Evolutionary conservation across 139 green algal genomes (phyloP), one percentile per base, ranked within the genome.

Genomic region (Pleodorina starrii): DNA sequence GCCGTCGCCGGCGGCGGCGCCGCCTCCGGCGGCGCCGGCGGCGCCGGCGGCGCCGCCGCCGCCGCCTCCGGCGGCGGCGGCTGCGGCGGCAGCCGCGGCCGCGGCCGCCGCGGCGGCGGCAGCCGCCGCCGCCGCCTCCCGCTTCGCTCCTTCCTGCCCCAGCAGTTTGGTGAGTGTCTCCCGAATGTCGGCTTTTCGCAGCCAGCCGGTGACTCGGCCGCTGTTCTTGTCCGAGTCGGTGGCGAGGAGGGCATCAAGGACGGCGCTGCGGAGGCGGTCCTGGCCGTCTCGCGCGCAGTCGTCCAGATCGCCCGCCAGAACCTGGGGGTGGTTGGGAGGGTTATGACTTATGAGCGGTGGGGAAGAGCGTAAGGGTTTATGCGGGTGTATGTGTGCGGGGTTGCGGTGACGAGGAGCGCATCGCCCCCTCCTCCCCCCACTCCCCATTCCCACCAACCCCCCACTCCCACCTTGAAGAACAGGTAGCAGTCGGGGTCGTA

Each of bases 401-500:
- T n/a, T n/a, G n/a, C n/a, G n/a, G n/a, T n/a, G n/a, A n/a, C n/a
- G n/a, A n/a, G n/a, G n/a, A n/a, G n/a, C n/a, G n/a, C n/a, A n/a
- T n/a, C n/a, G n/a, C n/a, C n/a, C n/a, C n/a, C n/a, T n/a, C n/a
- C n/a, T n/a, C n/a, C n/a, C n/a, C n/a, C n/a, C n/a, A n/a, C n/a
- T n/a, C n/a, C n/a, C n/a, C n/a, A n/a, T n/a, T n/a, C n/a, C n/a
- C n/a, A n/a, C n/a, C n/a, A n/a, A n/a, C n/a, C n/a, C n/a, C n/a
- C 6, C 7, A 66, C 54, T 32, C 6, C 29, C 35, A 86, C 88
- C 80, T 89, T 89, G 57, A 91, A 72, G 84, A 94, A 92, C 21
- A 94, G 87, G 87, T 90, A 88, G 91, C 91, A 94, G 91, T 94
- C 91, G 4, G 91, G 81, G 66, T 94, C 91, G 46, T 94, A 94